Base-by-base conservation (phyloP, 2,329 filamentous ascomycete genomes). In the Calycina herbarum region DNA sequence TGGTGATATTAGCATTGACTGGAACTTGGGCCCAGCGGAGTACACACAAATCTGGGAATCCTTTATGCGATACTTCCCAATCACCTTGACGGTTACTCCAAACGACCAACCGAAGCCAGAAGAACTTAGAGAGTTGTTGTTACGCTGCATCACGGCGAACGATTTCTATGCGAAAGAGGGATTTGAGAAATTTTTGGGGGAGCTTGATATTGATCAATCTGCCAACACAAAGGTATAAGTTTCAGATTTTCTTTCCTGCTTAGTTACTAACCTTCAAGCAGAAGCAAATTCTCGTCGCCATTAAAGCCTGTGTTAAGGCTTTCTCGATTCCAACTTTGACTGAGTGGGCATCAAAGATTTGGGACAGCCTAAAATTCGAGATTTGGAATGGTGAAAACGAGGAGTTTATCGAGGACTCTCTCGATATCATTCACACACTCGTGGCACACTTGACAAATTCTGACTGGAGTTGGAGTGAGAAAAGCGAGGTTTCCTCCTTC, bases 291-390 rank as follows among this genome's bases (percentile, higher is more conserved):
- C 67, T 75, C 11, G 35, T 63, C 13, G 70, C 71, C n/a, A 66
- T 72, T 31, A 61, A 65, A 33, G 57, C 62, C 27, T 72, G 71
- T 60, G 63, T 71, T 10, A 58, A 56, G 5, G 63, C 58, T 5
- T 76, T 73, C 58, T 69, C 69, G 0, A 33, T 60, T 5, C 13
- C 61, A n/a, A 69, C 62, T 0, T 48, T 74, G 13, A 35, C 64
- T 1, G 42, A 69, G 31, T 73, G 66, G 65, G 62, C 69, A 17
- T 31, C 59, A 4, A 73, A 73, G 57, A 66, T 77, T 24, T 77
- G 75, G 75, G 71, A 75, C 62, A 64, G 69, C 2, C 51, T 77
- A 17, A 77, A 77, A 62, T 76, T 73, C 59, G 75, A 77, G 57
- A 65, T 77, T 7, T 73, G 73, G 70, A 76, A 76, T 56, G 72